Conservation (phyloP, 805 yeast species). For the Ogataea kodamae region DNA sequence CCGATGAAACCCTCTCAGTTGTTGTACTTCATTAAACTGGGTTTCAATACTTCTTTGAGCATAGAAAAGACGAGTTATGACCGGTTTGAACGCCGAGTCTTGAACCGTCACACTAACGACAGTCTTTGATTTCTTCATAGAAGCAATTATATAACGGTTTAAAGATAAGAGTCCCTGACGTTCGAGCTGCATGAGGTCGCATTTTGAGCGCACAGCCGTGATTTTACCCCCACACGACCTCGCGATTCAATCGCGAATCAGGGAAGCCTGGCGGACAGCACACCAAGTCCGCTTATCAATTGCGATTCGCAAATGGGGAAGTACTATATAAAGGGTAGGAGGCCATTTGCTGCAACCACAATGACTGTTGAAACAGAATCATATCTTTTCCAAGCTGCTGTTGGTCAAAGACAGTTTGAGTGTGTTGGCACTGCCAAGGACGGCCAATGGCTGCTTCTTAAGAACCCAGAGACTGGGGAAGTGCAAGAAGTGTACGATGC, state of each 20-base stretch:
- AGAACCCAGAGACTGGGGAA: slow-evolving; percentile 38
- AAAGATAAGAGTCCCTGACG: too few relatives aligned
- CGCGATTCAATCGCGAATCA: too few relatives aligned
- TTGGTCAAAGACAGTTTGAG: slow-evolving; percentile 34
- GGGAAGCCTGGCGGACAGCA: too few relatives aligned
- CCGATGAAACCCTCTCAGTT: slow-evolving; percentile 3
- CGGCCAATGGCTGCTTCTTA: slow-evolving; percentile 39
- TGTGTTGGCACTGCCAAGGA: slow-evolving; percentile 37
- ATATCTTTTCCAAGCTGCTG: slow-evolving; percentile 40
- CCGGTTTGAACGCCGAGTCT: slow-evolving; percentile 2
- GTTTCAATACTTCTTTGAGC: slow-evolving; percentile 21
- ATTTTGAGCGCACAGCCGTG: too few relatives aligned
- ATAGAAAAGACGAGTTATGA: slow-evolving; percentile 19
- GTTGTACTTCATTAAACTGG: slow-evolving; percentile 14
- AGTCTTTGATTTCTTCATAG: too few relatives aligned
- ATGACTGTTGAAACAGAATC: slow-evolving; percentile 25
- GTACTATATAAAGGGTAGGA: too few relatives aligned
- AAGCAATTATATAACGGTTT: too few relatives aligned
- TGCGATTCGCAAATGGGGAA: neutral
- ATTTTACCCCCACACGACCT: neutral
- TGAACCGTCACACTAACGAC: too few relatives aligned
- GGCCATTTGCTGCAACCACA: too few relatives aligned
- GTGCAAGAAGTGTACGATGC: slow-evolving; percentile 36
- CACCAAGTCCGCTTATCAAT: too few relatives aligned
- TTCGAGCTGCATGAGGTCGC: too few relatives aligned